Evolutionary conservation across 768 basidiomycete genomes (phyloP), one percentile per base, ranked within the genome.

Genomic region (Leucosporidium yakuticum): DNA sequence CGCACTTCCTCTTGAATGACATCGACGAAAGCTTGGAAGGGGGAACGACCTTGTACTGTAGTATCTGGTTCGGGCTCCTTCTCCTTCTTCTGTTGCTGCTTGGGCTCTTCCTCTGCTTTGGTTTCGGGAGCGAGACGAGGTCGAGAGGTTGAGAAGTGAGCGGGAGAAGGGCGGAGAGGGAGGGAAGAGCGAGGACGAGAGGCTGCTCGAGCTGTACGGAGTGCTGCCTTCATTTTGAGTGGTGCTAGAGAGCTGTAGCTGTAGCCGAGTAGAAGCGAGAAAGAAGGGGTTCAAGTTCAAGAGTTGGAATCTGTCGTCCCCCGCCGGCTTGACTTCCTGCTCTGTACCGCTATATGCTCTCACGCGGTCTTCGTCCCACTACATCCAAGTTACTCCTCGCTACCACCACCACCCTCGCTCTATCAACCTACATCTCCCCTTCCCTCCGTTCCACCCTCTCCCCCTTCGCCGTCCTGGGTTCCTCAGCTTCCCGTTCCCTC

Each of bases 11-110:
- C 93, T 73, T 84, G 86, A 55, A 99, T 82, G 25, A 94, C 92
- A 44, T 98, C 90, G 12, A 97, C 92, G 73, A 99, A 99, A 3
- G 92, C 92, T 79, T 90, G 88, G 76, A 96, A 97, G 1, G 96
- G 96, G 6, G 92, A 96, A 21, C 68, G 66, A 19, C 75, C 75
- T 25, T 66, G 65, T 49, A 73, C 68, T 54, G 71, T 73, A 27
- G 64, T 54, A 61, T 73, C 72, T 47, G 54, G 51, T 51, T 68
- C 63, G 19, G 64, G 54, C 63, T 69, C 65, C 63, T 68, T 62
- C 36, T 29, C 44, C 57, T 70, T 51, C 51, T 62, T 25, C 47
- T 60, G 27, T 19, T 74, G 9, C 31, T 63, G 12, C 49, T 58
- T 7, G 32, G 65, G 54, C 56, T 66, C 57, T 54, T 64, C 54